phyloP scores from a whole-genome alignment of 305 asterid genomes.

The Withania somnifera region DNA sequence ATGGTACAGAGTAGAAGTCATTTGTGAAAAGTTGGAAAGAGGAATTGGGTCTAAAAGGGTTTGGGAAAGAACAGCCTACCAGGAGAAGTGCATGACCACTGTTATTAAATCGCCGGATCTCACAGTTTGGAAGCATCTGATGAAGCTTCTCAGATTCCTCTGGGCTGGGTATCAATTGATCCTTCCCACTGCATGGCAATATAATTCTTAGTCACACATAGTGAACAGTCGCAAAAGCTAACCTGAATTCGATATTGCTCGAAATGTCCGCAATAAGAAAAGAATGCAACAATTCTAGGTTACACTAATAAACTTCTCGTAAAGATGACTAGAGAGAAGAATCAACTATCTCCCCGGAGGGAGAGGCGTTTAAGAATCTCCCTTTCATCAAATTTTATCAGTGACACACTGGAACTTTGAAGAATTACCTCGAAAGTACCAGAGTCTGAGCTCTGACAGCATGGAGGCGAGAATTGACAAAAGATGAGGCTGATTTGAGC shows the following conservation, averaged over 20 bases:
- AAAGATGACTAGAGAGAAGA: background rate
- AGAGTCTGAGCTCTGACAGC: conserved; percentile 75
- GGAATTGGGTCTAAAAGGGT: background rate
- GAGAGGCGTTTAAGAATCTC: background rate
- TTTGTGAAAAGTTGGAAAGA: background rate
- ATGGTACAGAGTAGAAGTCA: background rate
- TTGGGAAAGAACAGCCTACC: conserved; percentile 30
- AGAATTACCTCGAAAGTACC: conserved; percentile 53
- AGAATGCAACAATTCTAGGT: background rate
- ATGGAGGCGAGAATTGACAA: conserved; percentile 74
- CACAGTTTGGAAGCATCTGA: conserved; percentile 41
- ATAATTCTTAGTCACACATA: conserved; percentile 1
- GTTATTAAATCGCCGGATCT: conserved; percentile 42
- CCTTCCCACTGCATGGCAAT: conserved; percentile 48
- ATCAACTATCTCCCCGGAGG: background rate
- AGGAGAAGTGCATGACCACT: conserved; percentile 64
- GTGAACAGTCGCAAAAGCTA: background rate
- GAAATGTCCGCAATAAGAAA: background rate
- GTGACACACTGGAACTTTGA: background rate
- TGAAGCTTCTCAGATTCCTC: conserved; percentile 68
- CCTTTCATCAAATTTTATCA: background rate
- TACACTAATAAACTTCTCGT: background rate
- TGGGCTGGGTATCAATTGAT: conserved; percentile 57
- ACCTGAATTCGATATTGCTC: background rate
- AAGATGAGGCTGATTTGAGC: conserved; percentile 62